Evolutionary conservation across 2,329 filamentous ascomycete species (phyloP).

Genomic region (Sporothrix schenckii): DNA sequence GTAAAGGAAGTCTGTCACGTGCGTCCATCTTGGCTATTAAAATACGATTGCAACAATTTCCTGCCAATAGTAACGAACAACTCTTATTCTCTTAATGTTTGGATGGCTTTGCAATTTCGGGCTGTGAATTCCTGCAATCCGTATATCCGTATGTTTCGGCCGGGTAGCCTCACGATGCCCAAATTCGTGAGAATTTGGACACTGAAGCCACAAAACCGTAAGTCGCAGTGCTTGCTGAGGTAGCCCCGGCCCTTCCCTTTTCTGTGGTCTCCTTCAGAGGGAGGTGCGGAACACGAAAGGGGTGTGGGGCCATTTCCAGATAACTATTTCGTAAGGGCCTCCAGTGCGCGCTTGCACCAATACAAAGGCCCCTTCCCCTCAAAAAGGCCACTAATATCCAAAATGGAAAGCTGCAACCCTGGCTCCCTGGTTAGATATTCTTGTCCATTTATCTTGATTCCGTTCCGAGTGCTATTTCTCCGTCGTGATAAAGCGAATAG

Average conservation of each 20-base stretch:
- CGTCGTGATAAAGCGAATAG: background rate
- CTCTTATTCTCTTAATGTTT: too few relatives aligned
- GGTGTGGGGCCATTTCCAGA: slow-evolving; percentile 1
- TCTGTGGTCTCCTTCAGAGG: background rate
- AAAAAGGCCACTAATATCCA: slow-evolving; percentile 14
- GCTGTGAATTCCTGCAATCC: too few relatives aligned
- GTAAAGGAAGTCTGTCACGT: too few relatives aligned
- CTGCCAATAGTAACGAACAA: too few relatives aligned
- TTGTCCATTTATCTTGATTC: slow-evolving; percentile 6
- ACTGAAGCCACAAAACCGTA: background rate
- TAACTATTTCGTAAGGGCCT: background rate
- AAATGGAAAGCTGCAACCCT: slow-evolving; percentile 9
- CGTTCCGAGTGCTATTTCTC: background rate
- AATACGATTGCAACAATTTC: too few relatives aligned
- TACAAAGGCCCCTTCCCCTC: background rate
- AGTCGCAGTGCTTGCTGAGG: background rate
- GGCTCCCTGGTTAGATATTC: background rate
- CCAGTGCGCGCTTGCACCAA: background rate
- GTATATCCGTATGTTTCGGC: too few relatives aligned
- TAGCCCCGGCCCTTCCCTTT: background rate
- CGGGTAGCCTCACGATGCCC: too few relatives aligned
- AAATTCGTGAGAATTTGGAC: too few relatives aligned
- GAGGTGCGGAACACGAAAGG: background rate
- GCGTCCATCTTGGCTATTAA: too few relatives aligned
- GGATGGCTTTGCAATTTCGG: too few relatives aligned